Conservation (phyloP, 768 basidiomycete genomes). For the Phaeotremella fagi region DNA sequence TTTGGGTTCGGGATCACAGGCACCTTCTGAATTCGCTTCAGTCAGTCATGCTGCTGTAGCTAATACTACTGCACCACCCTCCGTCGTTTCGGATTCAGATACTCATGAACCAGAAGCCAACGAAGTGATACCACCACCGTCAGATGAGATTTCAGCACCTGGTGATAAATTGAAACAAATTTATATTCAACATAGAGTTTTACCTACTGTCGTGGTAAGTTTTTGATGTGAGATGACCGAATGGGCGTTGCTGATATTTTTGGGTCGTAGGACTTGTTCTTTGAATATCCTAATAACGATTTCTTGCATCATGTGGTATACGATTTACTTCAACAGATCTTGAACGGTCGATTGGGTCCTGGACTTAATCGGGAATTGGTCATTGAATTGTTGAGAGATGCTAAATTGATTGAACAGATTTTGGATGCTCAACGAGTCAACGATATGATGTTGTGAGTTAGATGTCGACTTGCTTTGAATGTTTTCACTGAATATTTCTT, state of each 20-base stretch:
- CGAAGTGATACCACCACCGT: conserved; percentile 1
- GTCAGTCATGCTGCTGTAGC: conserved; percentile 38
- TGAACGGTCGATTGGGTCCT: conserved; percentile 74
- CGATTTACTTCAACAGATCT: conserved; percentile 89
- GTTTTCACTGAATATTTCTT: conserved; percentile 50
- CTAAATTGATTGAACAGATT: conserved; percentile 73
- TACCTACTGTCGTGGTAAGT: conserved; percentile 72
- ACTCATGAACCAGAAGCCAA: background rate
- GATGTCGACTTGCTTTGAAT: background rate
- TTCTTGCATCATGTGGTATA: conserved; percentile 95
- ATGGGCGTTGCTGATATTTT: background rate
- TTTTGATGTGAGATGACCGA: background rate
- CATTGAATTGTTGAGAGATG: conserved; percentile 80
- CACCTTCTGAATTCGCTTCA: conserved; percentile 30
- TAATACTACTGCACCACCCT: conserved; percentile 27
- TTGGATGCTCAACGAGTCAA: conserved; percentile 78
- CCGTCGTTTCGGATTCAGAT: conserved; percentile 15
- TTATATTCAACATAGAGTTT: conserved; percentile 68
- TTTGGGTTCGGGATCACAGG: conserved; percentile 12
- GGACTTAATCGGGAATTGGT: conserved; percentile 79
- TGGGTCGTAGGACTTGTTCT: conserved; percentile 75
- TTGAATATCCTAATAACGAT: conserved; percentile 95
- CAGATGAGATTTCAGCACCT: conserved; percentile 27
- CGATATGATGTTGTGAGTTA: conserved; percentile 64
- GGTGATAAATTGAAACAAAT: conserved; percentile 77